Evolutionary conservation across 2,329 filamentous ascomycete species (phyloP).

Genomic region (Hawksworthiomyces lignivorus): DNA sequence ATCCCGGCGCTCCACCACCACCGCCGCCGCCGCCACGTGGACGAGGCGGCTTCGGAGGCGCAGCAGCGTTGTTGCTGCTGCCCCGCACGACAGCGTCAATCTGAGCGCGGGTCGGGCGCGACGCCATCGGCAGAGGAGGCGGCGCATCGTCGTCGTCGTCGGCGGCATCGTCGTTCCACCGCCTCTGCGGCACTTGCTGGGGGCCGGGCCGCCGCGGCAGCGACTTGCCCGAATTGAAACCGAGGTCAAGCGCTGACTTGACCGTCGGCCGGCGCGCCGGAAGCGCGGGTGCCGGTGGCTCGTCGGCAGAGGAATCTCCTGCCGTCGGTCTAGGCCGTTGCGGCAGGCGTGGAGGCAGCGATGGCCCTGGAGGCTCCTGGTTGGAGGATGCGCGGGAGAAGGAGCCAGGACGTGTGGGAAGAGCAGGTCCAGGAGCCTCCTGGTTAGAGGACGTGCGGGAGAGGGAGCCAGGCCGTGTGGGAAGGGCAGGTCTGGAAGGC

Average conservation of each 20-base stretch:
- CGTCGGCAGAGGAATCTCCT: conserved; percentile 25
- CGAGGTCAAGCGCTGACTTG: conserved; percentile 22
- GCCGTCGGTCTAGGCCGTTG: not conserved
- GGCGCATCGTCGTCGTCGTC: conserved; percentile 25
- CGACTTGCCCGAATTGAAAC: conserved; percentile 15
- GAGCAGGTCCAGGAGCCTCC: not conserved
- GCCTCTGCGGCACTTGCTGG: conserved; percentile 3
- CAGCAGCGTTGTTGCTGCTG: conserved; percentile 22
- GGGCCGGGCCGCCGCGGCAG: not conserved
- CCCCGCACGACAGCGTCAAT: conserved; percentile 32
- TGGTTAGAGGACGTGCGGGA: not conserved
- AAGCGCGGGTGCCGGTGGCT: conserved; percentile 49
- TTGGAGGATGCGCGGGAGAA: not conserved
- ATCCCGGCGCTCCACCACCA: not conserved
- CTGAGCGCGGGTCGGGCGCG: conserved; percentile 44
- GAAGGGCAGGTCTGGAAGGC: not conserved
- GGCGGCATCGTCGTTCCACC: conserved; percentile 1
- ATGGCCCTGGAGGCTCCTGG: not conserved
- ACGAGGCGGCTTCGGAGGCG: conserved; percentile 18
- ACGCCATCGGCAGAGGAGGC: conserved; percentile 44
- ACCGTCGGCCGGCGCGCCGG: conserved; percentile 30
- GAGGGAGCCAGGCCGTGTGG: too few relatives aligned
- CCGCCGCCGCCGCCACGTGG: conserved; percentile 1
- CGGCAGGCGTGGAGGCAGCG: conserved; percentile 7
- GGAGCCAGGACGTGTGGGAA: too few relatives aligned